A percentile compares a stretch with the other conserved stretches of the same genome.
Conservation (phyloP, 345 rosid genomes). For the Heritiera littoralis region DNA sequence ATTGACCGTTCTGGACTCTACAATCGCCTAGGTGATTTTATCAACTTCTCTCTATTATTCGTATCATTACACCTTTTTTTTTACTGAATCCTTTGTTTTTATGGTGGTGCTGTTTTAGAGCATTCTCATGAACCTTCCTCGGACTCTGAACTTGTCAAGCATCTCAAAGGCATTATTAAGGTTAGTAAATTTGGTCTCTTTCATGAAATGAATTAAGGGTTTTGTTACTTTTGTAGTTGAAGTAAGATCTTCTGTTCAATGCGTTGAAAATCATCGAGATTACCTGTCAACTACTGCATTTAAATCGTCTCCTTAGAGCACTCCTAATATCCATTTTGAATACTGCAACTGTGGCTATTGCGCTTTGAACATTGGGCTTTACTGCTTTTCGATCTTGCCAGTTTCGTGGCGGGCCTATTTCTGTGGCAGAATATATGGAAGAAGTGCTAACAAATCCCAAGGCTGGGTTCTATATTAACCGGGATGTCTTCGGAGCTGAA, state of each 20-base stretch:
- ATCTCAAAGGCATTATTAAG: constrained; percentile 89
- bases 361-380: background rate
- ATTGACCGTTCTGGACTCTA: constrained; percentile 74
- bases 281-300: background rate
- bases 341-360: background rate
- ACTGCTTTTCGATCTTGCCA: background rate
- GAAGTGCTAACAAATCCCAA: constrained; percentile 94
- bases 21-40: constrained; percentile 47
- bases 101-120: constrained; percentile 34
- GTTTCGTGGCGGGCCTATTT: constrained; percentile 81
- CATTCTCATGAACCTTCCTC: constrained; percentile 60
- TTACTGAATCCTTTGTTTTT: background rate
- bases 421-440: constrained; percentile 92
- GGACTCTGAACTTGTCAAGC: constrained; percentile 84
- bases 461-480: constrained; percentile 84
- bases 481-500: constrained; percentile 89
- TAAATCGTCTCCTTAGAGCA: background rate
- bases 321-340: background rate
- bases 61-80: background rate
- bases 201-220: background rate
- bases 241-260: background rate
- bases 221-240: constrained; percentile 1
- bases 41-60: background rate
- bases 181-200: constrained; percentile 28
- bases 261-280: background rate